Evolutionary conservation across 148 eudicot species (phyloP).

Genomic region (Arctostaphylos glauca): DNA sequence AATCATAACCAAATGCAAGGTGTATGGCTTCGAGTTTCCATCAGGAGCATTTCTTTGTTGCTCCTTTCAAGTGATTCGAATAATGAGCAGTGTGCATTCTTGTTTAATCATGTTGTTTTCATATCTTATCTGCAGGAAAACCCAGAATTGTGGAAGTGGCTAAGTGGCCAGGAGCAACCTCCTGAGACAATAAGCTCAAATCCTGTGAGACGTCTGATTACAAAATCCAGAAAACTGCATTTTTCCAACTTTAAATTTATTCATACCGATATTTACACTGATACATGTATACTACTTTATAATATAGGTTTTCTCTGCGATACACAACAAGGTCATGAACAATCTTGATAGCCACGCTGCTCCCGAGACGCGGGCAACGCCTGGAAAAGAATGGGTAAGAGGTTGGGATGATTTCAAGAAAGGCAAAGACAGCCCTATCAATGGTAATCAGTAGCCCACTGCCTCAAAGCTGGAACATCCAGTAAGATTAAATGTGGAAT

Average conservation of each 20-base stretch:
- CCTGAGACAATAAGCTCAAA: constrained; percentile 64
- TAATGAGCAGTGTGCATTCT: background rate
- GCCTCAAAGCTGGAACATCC: background rate
- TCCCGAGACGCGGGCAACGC: constrained; percentile 79
- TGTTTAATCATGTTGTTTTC: background rate
- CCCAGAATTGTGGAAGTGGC: constrained; percentile 96
- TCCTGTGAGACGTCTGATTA: constrained; percentile 50
- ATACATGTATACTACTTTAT: background rate
- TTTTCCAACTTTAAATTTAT: background rate
- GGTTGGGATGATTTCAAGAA: constrained; percentile 97
- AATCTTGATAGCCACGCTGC: constrained; percentile 65
- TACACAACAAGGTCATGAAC: constrained; percentile 57
- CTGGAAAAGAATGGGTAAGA: constrained; percentile 93
- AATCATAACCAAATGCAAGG: background rate
- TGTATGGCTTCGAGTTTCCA: background rate
- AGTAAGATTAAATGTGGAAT: too few relatives aligned
- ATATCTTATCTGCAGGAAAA: constrained; percentile 57
- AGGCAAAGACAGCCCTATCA: constrained; percentile 60
- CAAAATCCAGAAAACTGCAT: background rate
- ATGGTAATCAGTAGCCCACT: constrained; percentile 76
- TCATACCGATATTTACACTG: background rate
- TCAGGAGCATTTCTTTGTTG: background rate
- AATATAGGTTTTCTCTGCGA: constrained; percentile 64
- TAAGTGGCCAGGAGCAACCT: constrained; percentile 76
- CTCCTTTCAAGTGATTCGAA: background rate